Evolutionary conservation across 2,329 filamentous ascomycete species (phyloP).

Genomic region (Aspergillus viridinutans): DNA sequence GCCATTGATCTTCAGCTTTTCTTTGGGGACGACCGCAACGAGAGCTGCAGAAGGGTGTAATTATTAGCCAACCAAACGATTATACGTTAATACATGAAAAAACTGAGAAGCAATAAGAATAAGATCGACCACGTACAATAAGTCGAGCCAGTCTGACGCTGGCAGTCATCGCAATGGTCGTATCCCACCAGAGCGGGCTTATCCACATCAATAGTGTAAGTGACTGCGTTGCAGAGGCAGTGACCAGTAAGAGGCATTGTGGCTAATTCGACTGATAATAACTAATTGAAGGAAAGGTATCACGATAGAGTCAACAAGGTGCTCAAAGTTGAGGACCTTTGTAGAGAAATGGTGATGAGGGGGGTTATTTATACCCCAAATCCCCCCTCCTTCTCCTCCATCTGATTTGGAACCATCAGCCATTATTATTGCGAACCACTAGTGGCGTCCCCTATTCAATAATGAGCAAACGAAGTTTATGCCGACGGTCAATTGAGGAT

Average conservation of each 20-base stretch:
- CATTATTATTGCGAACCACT: background rate
- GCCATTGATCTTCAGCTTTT: conserved; percentile 59
- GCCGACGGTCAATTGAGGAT: background rate
- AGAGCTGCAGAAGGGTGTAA: conserved; percentile 45
- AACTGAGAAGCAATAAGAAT: background rate
- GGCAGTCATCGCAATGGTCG: conserved; percentile 70
- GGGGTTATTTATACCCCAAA: background rate
- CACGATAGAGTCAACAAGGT: background rate
- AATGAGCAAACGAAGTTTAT: background rate
- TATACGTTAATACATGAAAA: background rate
- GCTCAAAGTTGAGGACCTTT: background rate
- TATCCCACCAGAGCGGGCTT: conserved; percentile 50
- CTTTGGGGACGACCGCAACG: conserved; percentile 63
- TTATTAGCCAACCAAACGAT: background rate
- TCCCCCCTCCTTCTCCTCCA: background rate
- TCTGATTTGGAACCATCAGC: background rate
- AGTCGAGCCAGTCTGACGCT: conserved; percentile 64
- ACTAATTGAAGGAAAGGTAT: conserved; percentile 46
- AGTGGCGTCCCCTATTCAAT: background rate
- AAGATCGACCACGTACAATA: conserved; percentile 45
- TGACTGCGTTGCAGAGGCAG: conserved; percentile 68
- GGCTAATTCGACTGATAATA: conserved; percentile 10
- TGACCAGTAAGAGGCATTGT: conserved; percentile 65
- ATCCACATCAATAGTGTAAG: conserved; percentile 57
- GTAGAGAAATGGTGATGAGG: conserved; percentile 73